Evolutionary conservation across 345 rosid genomes (phyloP), one percentile per base, ranked within the genome.

Genomic region (Boechera retrofracta): DNA sequence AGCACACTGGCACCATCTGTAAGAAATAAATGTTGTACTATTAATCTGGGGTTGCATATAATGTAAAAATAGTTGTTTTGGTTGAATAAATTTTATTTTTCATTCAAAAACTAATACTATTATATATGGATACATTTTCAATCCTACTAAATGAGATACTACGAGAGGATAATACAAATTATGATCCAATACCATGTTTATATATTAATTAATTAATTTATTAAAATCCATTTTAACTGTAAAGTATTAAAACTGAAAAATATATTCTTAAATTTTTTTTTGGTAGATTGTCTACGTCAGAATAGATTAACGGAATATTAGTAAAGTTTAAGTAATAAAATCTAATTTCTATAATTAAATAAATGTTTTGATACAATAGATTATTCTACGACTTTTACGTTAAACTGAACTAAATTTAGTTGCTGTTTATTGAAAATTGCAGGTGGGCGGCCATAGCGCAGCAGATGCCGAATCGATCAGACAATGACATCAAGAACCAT

Each of bases 401-500:
- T 5, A 39, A 42, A 42, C 7, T 31, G 16, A 12, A 29, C 42
- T 38, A 35, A 2, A 33, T 15, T 6, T 28, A 4, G 10, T 9
- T 63, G 29, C 18, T 59, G 29, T 51, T 66, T 16, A 18, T 38
- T 13, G 49, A 68, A 21, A 21, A 6, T 26, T 39, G 53, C 4
- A 79, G 82, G 45, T 77, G 80, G 80, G 56, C 80, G 41, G 59
- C 59, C 1, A 79, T 79, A 67, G 79, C 82, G 1, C 59, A 75
- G 45, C 72, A 55, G 8, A 32, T 79, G 67, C 72, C 82, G 1
- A 67, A 54, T 35, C 64, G 82, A 74, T 61, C 82, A 69, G 82
- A 79, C 72, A 79, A 69, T 35, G 82, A 74, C 56, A 74, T 74
- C 33, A 79, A 79, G 63, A 79, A 79, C 60, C 78, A 66, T 52